These are phyloP conservation scores for Epichloe coenophiala DNA, from an alignment of 2,329 filamentous ascomycete genomes.

Conservation along the genomic window DNA sequence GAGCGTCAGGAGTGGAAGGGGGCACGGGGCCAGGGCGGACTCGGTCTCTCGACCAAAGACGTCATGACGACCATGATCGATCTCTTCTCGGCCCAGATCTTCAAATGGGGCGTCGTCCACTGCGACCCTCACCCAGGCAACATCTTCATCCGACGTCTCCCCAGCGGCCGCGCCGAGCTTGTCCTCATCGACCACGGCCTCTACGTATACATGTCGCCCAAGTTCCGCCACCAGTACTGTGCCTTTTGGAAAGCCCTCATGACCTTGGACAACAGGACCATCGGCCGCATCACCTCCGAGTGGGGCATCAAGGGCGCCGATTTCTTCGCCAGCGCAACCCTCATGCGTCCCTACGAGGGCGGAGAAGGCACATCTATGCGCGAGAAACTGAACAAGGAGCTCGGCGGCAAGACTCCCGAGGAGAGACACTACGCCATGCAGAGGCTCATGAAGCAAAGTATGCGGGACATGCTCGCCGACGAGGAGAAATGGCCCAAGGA, in stretches of 20 bases:
- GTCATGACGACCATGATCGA: constrained; percentile 97
- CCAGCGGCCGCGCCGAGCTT: constrained; percentile 71
- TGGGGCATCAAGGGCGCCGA: constrained; percentile 89
- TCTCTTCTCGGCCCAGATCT: constrained; percentile 94
- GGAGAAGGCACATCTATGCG: constrained; percentile 53
- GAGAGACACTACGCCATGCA: constrained; percentile 88
- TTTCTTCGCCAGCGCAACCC: constrained; percentile 79
- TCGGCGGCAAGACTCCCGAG: constrained; percentile 41
- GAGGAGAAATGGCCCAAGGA: constrained; percentile 83
- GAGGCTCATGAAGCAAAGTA: constrained; percentile 58
- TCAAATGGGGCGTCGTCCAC: constrained; percentile 89
- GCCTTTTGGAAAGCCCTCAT: constrained; percentile 89
- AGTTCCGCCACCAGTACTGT: constrained; percentile 76
- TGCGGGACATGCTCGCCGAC: constrained; percentile 60
- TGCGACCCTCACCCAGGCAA: constrained; percentile 97
- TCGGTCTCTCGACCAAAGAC: constrained; percentile 69
- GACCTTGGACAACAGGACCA: constrained; percentile 79
- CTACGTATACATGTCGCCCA: constrained; percentile 78
- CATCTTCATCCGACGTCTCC: constrained; percentile 81
- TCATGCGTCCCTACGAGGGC: constrained; percentile 83
- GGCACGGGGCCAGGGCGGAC: constrained; percentile 55
- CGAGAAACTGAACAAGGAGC: constrained; percentile 51
- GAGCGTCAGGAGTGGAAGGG: constrained; percentile 70
- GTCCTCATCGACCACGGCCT: constrained; percentile 95
- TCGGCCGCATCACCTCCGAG: constrained; percentile 53